Evolutionary conservation across 2,329 filamentous ascomycete species (phyloP), one percentile per base, ranked within the genome.

Genomic region (Neofusicoccum cordaticola): DNA sequence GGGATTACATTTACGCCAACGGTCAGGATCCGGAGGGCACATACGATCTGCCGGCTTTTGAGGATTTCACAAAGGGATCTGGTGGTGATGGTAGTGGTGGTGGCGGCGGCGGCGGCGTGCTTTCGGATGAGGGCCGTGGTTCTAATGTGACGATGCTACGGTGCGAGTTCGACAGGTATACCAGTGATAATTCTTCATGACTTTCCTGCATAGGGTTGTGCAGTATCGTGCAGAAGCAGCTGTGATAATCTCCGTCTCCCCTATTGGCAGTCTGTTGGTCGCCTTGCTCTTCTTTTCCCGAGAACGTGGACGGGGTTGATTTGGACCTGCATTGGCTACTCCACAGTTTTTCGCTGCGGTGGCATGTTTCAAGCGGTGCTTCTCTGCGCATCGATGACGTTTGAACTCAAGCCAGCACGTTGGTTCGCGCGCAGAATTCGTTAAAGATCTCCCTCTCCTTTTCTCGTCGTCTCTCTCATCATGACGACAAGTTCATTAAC

Each of bases 1-100:
- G 77, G 67, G 78, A 81, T 64, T 87, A 83, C 68, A 88, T 89
- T 64, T 66, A 79, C 45, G 73, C 75, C 31, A 75, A 84, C 47
- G 82, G 85, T 4, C 81, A 83, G 70, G 85, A 86, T 76, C 82
- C 82, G 1, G 80, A 82, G 39, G 81, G 80, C 8, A 82, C 81
- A 41, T 86, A 86, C 73, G 79, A 82, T 62, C 72, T 80, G 63
- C 81, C 83, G 17, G 77, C 71, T 57, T 83, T 85, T 65, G 64
- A 66, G 42, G 66, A 65, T 31, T 34, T 67, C 48, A 35, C 9
- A 2, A 37, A 60, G 11, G 66, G 60, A 31, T 47, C 31, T 17
- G 37, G 48, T n/a, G 60, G 53, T 22, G 44, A 19, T 19, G 19
- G 19, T 19, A 2, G 22, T 22, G 22, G 22, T 15, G 37, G 48